Evolutionary conservation across 495 filamentous ascomycete genomes (phyloP).

Genomic region (Ramalina intermedia): DNA sequence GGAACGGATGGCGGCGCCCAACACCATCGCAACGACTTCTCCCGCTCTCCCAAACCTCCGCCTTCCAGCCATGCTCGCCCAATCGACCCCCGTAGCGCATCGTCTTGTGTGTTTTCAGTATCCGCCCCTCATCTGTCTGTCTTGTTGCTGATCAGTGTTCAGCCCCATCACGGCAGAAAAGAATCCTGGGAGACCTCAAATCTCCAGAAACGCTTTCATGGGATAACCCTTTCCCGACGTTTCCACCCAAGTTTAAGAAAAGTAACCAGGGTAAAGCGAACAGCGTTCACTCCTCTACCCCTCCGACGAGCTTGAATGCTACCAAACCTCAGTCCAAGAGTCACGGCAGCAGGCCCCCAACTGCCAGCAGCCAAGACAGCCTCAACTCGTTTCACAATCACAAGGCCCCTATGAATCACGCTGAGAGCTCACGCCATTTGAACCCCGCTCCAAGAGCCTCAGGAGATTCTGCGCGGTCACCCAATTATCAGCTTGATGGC

Average conservation of each 20-base stretch:
- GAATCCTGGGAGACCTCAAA: slow-evolving; percentile 22
- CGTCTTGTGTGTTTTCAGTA: too few relatives aligned
- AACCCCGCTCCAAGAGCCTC: background rate
- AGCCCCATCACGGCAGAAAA: slow-evolving; percentile 7
- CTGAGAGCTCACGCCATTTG: background rate
- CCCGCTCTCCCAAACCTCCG: too few relatives aligned
- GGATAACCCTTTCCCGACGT: slow-evolving; percentile 55
- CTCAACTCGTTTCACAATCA: background rate
- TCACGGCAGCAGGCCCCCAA: slow-evolving; percentile 22
- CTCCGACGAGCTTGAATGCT: slow-evolving; percentile 36
- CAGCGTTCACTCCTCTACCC: slow-evolving; percentile 6
- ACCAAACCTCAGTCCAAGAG: slow-evolving; percentile 42
- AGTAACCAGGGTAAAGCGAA: slow-evolving; percentile 1
- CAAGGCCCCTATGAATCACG: background rate
- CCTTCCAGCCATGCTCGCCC: too few relatives aligned
- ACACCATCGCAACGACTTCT: too few relatives aligned
- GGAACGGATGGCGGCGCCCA: too few relatives aligned
- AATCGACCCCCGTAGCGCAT: too few relatives aligned
- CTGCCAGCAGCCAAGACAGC: slow-evolving; percentile 12
- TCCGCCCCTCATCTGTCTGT: too few relatives aligned
- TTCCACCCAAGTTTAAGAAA: slow-evolving; percentile 38
- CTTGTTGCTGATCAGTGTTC: too few relatives aligned
- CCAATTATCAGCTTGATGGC: background rate
- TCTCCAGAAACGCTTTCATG: slow-evolving; percentile 38
- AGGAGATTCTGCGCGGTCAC: background rate